phyloP scores from a whole-genome alignment of 2,329 filamentous ascomycete genomes.

The Aspergillus amoenus region DNA sequence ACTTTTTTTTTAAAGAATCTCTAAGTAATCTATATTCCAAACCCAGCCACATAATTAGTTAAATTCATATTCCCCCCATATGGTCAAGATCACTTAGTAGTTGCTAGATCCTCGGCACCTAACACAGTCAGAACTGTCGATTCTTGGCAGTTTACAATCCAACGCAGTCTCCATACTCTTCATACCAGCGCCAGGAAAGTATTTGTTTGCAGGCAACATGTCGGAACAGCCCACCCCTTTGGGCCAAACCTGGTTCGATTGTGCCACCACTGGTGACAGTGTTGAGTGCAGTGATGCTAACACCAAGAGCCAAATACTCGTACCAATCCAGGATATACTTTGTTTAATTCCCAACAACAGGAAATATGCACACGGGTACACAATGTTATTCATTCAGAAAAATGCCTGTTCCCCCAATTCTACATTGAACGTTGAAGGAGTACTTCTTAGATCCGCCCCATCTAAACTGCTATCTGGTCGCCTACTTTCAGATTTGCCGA shows the following conservation, averaged over 20 bases:
- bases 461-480: neutral
- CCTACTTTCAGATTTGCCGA: constrained; percentile 20
- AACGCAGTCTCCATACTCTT: no score
- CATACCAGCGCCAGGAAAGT: no score
- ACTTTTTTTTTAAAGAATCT: no score
- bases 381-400: neutral
- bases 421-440: neutral
- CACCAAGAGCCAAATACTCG: neutral
- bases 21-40: no score
- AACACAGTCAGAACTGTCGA: no score
- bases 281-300: neutral
- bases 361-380: neutral
- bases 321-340: constrained; percentile 1
- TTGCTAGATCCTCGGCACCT: no score
- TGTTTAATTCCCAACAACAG: neutral
- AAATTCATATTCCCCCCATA: no score
- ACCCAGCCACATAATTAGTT: no score
- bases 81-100: no score
- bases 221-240: neutral
- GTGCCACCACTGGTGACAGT: neutral
- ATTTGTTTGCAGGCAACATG: neutral
- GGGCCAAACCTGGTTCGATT: neutral
- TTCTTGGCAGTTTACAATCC: no score
- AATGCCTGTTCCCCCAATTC: neutral
- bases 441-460: neutral